A percentile compares a stretch with the other conserved stretches of the same genome.
phyloP scores from a whole-genome alignment of 306 rosid genomes.

The Cucurbita pepo region DNA sequence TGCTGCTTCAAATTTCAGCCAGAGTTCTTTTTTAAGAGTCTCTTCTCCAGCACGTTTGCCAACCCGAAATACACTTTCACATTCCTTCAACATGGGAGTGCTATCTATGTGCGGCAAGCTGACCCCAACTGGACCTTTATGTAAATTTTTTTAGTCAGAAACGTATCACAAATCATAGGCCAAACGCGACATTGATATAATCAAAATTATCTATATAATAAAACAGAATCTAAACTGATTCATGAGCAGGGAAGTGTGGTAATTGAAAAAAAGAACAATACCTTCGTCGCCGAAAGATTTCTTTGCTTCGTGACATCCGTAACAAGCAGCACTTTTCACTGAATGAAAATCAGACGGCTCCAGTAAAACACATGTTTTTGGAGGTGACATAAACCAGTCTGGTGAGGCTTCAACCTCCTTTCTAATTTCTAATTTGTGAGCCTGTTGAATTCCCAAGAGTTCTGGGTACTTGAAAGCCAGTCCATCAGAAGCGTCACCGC shows the following conservation, averaged over 20 bases:
- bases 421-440: slow-evolving; percentile 23
- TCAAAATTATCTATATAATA: neutral
- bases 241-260: neutral
- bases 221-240: slow-evolving; percentile 1
- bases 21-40: slow-evolving; percentile 78
- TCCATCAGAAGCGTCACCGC: slow-evolving; percentile 21
- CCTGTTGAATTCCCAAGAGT: slow-evolving; percentile 34
- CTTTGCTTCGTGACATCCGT: slow-evolving; percentile 18
- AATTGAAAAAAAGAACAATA: slow-evolving; percentile 4
- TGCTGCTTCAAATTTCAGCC: slow-evolving; percentile 84
- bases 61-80: slow-evolving; percentile 29
- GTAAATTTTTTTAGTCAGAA: neutral
- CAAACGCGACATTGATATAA: neutral
- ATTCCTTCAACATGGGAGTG: slow-evolving; percentile 54
- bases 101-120: slow-evolving; percentile 20
- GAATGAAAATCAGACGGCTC: slow-evolving; percentile 46
- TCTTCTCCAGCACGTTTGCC: slow-evolving; percentile 73
- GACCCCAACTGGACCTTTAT: slow-evolving; percentile 23
- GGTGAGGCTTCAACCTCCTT: slow-evolving; percentile 51
- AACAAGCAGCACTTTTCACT: slow-evolving; percentile 15
- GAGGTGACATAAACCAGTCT: slow-evolving; percentile 74
- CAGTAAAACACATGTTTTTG: slow-evolving; percentile 72
- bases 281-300: slow-evolving; percentile 26
- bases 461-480: slow-evolving; percentile 55
- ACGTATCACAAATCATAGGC: neutral